Base-by-base conservation (phyloP, 169 alveolate genomes). In the Cryptosporidium sp. region DNA sequence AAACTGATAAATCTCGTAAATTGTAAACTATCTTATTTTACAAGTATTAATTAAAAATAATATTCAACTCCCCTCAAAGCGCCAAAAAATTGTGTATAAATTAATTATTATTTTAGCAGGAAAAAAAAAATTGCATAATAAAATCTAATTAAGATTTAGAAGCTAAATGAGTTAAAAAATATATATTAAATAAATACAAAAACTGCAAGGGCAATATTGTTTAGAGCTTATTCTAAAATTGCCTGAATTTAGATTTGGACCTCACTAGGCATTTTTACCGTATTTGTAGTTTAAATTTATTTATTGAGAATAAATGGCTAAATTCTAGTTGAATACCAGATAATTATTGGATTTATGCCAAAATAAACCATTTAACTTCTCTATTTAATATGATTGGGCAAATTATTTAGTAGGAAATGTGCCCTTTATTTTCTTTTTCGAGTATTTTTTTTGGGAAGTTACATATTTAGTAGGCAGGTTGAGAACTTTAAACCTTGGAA, bases 401-500 rank as follows among this genome's bases (percentile, higher is more conserved):
- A 8, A 0, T 41, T 41, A 41, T 41, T 41, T 6, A 41, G 9
- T 10, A 41, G 2, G 12, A n/a, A 5, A 6, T 2, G 1, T 18
- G 6, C 10, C 1, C 62, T 52, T 52, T 18, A 14, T 52, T 23
- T 9, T 52, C 1, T 14, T 26, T 21, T 26, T 21, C n/a, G n/a
- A n/a, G 7, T 51, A 51, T 5, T 23, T 21, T 26, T 52, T 21
- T 55, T 0, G 12, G 8, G 21, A 55, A 55, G 21, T 26, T 55
- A 14, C 16, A 2, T 21, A 26, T 1, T 16, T 23, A 3, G 18
- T 9, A 55, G 67, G 18, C 52, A 65, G 71, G 71, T 65, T 37
- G 50, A 39, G 14, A 65, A 33, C 71, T 65, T n/a, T n/a, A 16
- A 31, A 65, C 71, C 71, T 29, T 65, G 71, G 71, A 65, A 65